A percentile compares a stretch with the other conserved stretches of the same genome.
phyloP scores from a whole-genome alignment of 2,329 filamentous ascomycete genomes.

The Fusarium sp. region DNA sequence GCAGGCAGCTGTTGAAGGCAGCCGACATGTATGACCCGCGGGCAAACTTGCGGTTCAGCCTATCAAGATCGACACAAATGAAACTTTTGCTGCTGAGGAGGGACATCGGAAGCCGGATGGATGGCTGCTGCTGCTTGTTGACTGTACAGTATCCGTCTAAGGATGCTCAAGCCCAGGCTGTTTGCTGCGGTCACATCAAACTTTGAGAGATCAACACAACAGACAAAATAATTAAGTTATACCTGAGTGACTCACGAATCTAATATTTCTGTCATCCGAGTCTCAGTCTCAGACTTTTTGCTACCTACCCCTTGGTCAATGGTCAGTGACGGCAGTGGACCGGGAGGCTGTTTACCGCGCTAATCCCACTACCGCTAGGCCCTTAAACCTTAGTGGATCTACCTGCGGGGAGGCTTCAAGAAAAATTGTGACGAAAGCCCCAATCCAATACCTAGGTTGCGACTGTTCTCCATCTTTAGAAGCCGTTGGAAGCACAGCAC shows the following conservation, averaged over 20 bases:
- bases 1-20: background rate
- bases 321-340: conserved; percentile 13
- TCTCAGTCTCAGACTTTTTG: background rate
- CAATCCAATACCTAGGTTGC: conserved; percentile 39
- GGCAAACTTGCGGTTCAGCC: conserved; percentile 2
- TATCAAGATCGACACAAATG: conserved; percentile 1
- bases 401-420: conserved; percentile 45
- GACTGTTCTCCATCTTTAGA: conserved; percentile 39
- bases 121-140: conserved; percentile 12
- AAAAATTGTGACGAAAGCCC: conserved; percentile 51
- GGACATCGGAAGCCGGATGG: conserved; percentile 38
- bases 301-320: background rate
- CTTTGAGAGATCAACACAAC: background rate
- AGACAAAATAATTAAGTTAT: background rate
- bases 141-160: background rate
- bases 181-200: background rate
- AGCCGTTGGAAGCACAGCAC: conserved; percentile 42
- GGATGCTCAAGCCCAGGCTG: background rate
- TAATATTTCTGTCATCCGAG: background rate
- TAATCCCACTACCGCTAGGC: conserved; percentile 30
- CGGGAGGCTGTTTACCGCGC: conserved; percentile 16
- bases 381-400: conserved; percentile 35
- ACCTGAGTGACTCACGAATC: background rate
- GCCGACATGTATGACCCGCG: background rate
- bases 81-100: background rate